These are phyloP conservation scores for Pterulicium gracile DNA, from an alignment of 1,284 basidiomycete genomes.

Conservation along the genomic window DNA sequence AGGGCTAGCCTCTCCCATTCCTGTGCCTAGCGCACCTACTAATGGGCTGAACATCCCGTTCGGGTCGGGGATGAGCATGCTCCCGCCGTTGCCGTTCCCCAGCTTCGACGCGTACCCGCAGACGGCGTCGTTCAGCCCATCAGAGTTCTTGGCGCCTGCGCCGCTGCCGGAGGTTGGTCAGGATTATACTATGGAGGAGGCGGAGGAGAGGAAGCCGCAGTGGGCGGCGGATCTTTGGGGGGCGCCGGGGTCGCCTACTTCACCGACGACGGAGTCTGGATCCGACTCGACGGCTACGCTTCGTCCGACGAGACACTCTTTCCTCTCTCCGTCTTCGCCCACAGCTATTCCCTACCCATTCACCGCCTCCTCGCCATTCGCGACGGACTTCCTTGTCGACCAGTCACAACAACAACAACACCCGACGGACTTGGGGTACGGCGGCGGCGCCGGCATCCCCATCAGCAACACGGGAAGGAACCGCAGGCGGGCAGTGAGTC, in stretches of 20 bases:
- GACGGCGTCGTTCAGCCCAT: neutral
- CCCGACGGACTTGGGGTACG: too few species aligned
- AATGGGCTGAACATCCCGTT: neutral
- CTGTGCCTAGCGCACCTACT: too few species aligned
- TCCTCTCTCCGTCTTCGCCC: slow-evolving; percentile 43
- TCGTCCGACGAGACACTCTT: slow-evolving; percentile 8
- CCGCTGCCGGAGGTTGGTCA: slow-evolving; percentile 1
- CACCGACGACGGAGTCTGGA: too few species aligned
- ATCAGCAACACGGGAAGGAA: neutral
- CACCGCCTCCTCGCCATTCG: slow-evolving; percentile 23
- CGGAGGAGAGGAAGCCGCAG: neutral
- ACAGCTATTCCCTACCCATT: slow-evolving; percentile 47
- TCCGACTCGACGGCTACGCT: too few species aligned
- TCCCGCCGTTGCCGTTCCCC: too few species aligned
- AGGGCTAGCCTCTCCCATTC: neutral
- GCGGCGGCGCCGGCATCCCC: slow-evolving; percentile 34
- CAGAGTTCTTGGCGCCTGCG: neutral
- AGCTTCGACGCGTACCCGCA: neutral
- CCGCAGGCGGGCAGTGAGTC: slow-evolving; percentile 15
- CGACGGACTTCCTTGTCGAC: too few species aligned
- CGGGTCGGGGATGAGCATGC: too few species aligned
- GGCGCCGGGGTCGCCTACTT: neutral
- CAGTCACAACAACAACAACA: too few species aligned
- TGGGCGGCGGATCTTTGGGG: neutral
- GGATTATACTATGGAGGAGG: too few species aligned